Conservation (phyloP, 192 early-diverging fungal species). For the Entophlyctis helioformis region DNA sequence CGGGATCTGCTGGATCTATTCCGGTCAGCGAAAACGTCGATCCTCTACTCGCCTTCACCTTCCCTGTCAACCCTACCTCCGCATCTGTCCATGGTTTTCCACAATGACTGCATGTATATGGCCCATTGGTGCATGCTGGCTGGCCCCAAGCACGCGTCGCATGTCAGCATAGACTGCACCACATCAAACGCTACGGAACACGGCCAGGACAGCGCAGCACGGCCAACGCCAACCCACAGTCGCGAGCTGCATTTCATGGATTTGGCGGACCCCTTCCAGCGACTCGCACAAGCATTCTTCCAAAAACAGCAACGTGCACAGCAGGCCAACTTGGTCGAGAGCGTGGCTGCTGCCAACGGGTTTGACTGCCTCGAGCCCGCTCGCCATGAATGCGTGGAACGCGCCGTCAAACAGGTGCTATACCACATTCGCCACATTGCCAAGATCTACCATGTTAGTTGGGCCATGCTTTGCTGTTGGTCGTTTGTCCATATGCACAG, state of each 20-base stretch:
- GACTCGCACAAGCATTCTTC: too few species aligned
- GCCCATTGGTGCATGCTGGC: too few species aligned
- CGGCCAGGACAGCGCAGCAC: too few species aligned
- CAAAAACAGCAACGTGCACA: slow-evolving; percentile 22
- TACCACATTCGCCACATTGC: slow-evolving; percentile 26
- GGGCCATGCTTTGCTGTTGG: not conserved
- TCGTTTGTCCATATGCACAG: not conserved
- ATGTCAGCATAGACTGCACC: too few species aligned
- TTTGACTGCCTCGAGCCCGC: slow-evolving; percentile 16
- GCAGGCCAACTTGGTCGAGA: slow-evolving; percentile 28
- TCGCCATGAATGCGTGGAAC: slow-evolving; percentile 23
- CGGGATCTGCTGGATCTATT: too few species aligned
- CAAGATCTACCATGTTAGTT: slow-evolving; percentile 6
- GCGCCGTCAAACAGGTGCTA: slow-evolving; percentile 31
- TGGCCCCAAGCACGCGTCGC: too few species aligned
- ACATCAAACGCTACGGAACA: too few species aligned
- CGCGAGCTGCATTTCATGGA: too few species aligned
- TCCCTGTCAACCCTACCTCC: too few species aligned
- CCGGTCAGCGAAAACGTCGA: slow-evolving; percentile 35
- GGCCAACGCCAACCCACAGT: too few species aligned
- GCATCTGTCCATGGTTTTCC: slow-evolving; percentile 48
- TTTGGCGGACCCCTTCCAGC: too few species aligned
- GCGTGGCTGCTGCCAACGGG: slow-evolving; percentile 1
- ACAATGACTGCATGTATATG: slow-evolving; percentile 59
- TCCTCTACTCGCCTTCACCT: slow-evolving; percentile 17